Base-by-base conservation (phyloP, 768 basidiomycete species). In the Calocybe indica region DNA sequence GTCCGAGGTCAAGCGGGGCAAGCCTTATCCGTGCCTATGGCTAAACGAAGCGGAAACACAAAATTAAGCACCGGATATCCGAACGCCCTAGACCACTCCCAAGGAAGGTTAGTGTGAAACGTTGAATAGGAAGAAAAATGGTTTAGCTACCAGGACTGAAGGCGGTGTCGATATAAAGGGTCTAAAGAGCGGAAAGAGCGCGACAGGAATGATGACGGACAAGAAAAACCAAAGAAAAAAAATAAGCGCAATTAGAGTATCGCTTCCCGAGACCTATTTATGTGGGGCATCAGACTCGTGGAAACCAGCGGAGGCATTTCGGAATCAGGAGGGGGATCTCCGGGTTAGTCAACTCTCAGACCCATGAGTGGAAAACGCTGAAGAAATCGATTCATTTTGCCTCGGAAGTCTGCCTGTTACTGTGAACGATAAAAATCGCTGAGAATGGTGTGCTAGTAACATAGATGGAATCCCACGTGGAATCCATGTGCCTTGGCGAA, bases 301-400 rank as follows among this genome's bases (percentile, higher is more conserved):
- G 65, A 66, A 68, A 68, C 51, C 56, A 53, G 49, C 53, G 65
- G 66, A 65, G 56, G 59, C 64, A 65, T 63, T 69, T 67, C 66
- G 66, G 68, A 70, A 60, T 55, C 54, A 63, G 63, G 55, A 58
- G 63, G 62, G 58, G 57, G 62, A 69, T 70, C 67, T 68, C 67
- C 69, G 67, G 58, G 55, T 60, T 59, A 57, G 62, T 62, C 49
- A 50, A 44, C 33, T 22, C 22, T 22, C 22, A 22, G 4, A 22
- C 22, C 22, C 22, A 22, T 22, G 22, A 22, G 22, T 22, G 22
- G 22, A 22, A 22, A 22, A 22, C 22, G 22, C 22, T 22, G 22
- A 22, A 22, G 22, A 22, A 22, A 22, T 22, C 36, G n/a, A 35
- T 47, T 43, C 37, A 38, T 40, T 48, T 45, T 43, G 43, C 40